Conservation (phyloP, 352 stramenopile genomes). For the Phytophthora sansomeana region DNA sequence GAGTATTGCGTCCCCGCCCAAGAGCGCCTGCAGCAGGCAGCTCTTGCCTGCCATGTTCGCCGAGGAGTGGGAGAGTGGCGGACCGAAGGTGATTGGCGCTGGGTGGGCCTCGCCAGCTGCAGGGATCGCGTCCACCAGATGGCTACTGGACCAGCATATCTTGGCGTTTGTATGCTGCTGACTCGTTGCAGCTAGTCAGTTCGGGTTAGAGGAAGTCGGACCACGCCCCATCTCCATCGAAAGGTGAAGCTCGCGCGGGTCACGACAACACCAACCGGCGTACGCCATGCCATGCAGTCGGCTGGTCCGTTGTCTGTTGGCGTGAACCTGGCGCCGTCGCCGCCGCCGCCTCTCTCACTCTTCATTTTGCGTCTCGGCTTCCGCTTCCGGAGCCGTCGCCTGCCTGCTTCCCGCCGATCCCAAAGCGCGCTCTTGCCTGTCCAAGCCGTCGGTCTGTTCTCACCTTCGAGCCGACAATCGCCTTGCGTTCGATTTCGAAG, state of each 20-base stretch:
- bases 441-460: conserved; percentile 26
- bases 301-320: conserved; percentile 17
- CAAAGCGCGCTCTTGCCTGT: conserved; percentile 26
- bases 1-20: neutral
- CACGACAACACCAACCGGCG: conserved; percentile 32
- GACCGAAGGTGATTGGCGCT: conserved; percentile 30
- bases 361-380: conserved; percentile 35
- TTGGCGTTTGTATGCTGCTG: conserved; percentile 38
- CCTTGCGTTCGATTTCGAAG: conserved; percentile 38
- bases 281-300: conserved; percentile 17
- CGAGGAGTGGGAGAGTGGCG: conserved; percentile 36
- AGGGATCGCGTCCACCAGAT: conserved; percentile 37
- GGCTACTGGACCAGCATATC: conserved; percentile 1
- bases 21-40: neutral
- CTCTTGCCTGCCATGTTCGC: conserved; percentile 30
- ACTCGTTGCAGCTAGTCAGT: conserved; percentile 41
- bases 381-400: neutral
- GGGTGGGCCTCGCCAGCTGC: conserved; percentile 39
- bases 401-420: conserved; percentile 16
- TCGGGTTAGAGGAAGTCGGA: conserved; percentile 36
- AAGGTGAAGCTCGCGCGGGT: conserved; percentile 8
- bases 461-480: conserved; percentile 16
- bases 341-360: conserved; percentile 22
- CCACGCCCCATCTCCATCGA: conserved; percentile 17
- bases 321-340: neutral